Conservation (phyloP, 2,329 filamentous ascomycete genomes). For the Hymenoscyphus occultus region DNA sequence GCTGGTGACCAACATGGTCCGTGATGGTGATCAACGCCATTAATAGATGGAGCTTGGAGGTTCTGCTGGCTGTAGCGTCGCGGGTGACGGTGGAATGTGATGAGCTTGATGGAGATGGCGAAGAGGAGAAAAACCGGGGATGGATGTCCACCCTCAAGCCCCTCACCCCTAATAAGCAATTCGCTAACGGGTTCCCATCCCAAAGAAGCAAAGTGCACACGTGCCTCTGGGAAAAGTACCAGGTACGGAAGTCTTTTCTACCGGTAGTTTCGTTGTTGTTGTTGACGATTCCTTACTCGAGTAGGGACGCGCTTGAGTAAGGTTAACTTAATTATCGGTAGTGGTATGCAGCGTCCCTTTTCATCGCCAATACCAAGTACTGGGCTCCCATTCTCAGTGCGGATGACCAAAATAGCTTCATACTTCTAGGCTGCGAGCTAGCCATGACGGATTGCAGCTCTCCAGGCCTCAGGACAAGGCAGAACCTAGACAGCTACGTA, state of each 20-base stretch:
- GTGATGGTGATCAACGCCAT: background rate
- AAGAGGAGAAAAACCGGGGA: background rate
- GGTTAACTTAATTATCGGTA: no score
- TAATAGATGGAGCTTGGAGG: slow-evolving; percentile 2
- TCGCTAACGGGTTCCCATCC: background rate
- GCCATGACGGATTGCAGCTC: background rate
- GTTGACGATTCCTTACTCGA: background rate
- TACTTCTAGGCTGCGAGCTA: background rate
- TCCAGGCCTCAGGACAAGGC: background rate
- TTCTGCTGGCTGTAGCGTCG: background rate
- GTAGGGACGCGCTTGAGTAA: no score
- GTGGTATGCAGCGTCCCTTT: background rate
- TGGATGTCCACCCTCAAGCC: background rate
- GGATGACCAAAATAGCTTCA: slow-evolving; percentile 5
- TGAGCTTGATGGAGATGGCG: background rate
- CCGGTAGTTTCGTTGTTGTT: background rate
- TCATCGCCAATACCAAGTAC: background rate
- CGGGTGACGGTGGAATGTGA: slow-evolving; percentile 2
- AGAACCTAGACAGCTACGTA: background rate
- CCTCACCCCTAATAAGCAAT: background rate
- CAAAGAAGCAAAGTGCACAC: background rate
- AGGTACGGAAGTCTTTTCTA: no score
- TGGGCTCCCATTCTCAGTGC: background rate
- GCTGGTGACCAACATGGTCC: background rate
- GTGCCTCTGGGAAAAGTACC: background rate